phyloP scores from a whole-genome alignment of 2,329 filamentous ascomycete genomes.

The Epichloe sylvatica region DNA sequence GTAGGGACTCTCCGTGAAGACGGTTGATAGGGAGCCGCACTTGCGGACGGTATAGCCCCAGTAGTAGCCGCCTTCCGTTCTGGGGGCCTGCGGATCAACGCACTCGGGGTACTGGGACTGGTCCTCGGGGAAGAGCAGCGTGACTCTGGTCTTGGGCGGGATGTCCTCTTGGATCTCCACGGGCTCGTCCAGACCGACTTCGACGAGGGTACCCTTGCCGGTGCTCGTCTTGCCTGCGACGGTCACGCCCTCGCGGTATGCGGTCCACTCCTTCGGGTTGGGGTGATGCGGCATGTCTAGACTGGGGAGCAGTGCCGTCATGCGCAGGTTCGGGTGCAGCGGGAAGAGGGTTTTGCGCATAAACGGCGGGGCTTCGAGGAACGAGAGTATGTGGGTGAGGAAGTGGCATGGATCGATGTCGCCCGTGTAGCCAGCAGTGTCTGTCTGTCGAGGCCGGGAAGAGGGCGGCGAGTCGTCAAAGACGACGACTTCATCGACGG shows the following conservation, averaged over 20 bases:
- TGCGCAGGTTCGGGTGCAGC: constrained; percentile 62
- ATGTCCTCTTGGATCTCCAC: constrained; percentile 46
- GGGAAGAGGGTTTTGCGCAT: constrained; percentile 64
- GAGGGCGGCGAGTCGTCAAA: constrained; percentile 54
- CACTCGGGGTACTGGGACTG: constrained; percentile 36
- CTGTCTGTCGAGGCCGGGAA: constrained; percentile 31
- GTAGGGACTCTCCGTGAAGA: constrained; percentile 65
- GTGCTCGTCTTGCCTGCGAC: constrained; percentile 29
- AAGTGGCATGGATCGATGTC: constrained; percentile 68
- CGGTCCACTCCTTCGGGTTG: constrained; percentile 60
- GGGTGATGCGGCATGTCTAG: constrained; percentile 80
- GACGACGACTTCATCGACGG: constrained; percentile 69
- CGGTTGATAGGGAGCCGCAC: constrained; percentile 49
- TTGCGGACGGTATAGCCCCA: constrained; percentile 69
- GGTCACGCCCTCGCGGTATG: constrained; percentile 66
- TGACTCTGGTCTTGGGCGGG: constrained; percentile 58
- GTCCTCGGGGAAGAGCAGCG: constrained; percentile 44
- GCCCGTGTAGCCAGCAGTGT: constrained; percentile 47
- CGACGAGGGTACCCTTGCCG: constrained; percentile 38
- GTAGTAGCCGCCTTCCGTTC: constrained; percentile 67
- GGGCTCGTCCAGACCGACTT: constrained; percentile 41
- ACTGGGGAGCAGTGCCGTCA: constrained; percentile 59
- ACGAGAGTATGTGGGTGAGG: constrained; percentile 62
- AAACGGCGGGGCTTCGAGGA: constrained; percentile 73
- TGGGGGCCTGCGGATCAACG: constrained; percentile 53